Evolutionary conservation across 441 rosid genomes (phyloP).

Genomic region (Erysimum pusillum): DNA sequence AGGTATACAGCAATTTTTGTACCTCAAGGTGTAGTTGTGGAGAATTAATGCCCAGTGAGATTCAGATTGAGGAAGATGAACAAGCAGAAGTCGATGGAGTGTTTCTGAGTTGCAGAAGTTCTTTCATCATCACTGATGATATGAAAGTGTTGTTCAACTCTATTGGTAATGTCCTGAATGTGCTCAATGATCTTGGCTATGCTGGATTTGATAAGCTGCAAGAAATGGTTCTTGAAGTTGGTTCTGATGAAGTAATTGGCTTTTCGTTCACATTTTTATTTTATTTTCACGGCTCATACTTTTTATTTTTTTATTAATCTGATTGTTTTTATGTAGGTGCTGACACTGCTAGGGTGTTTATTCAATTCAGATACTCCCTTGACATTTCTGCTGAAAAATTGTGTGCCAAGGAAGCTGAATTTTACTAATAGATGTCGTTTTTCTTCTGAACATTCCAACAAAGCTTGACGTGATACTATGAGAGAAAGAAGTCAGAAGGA

Average conservation of each 20-base stretch:
- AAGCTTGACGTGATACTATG: too few relatives aligned
- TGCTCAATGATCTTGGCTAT: slow-evolving; percentile 31
- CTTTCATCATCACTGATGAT: slow-evolving; percentile 42
- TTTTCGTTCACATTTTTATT: not conserved
- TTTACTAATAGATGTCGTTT: too few relatives aligned
- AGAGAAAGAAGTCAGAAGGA: too few relatives aligned
- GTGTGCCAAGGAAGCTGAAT: not conserved
- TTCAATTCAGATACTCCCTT: slow-evolving; percentile 31
- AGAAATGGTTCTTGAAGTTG: slow-evolving; percentile 28
- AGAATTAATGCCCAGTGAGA: not conserved
- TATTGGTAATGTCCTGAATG: slow-evolving; percentile 27
- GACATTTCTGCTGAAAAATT: slow-evolving; percentile 20
- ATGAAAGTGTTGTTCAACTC: slow-evolving; percentile 28
- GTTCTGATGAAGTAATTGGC: slow-evolving; percentile 27
- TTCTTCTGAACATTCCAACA: too few relatives aligned
- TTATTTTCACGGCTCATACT: too few relatives aligned
- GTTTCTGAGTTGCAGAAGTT: slow-evolving; percentile 28
- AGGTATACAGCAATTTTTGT: slow-evolving; percentile 6
- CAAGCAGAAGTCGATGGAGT: slow-evolving; percentile 11
- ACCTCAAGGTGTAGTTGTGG: slow-evolving; percentile 23
- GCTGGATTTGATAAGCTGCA: slow-evolving; percentile 19
- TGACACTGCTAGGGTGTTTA: slow-evolving; percentile 12
- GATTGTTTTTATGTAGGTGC: slow-evolving; percentile 5
- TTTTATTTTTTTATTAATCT: not conserved
- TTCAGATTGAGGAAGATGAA: not conserved